These are phyloP conservation scores for Xylariales sp. DNA, from an alignment of 2,329 filamentous ascomycete genomes.

Conservation along the genomic window DNA sequence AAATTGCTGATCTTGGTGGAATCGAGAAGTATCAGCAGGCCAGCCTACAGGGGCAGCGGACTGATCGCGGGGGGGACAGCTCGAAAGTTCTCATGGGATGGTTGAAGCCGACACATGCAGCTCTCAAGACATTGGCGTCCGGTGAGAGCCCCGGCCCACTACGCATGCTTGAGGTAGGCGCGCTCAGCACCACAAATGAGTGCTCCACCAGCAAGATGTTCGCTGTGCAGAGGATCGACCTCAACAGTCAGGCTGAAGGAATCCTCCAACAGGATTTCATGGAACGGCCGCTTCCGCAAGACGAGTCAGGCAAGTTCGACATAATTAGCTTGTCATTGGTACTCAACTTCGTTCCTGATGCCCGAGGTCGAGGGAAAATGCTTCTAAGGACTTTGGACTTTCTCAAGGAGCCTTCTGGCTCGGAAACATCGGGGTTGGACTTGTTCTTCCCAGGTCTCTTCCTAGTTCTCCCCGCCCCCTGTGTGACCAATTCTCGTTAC, in stretches of 20 bases:
- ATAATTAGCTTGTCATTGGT: slow-evolving; percentile 90
- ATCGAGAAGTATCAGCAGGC: slow-evolving; percentile 62
- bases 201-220: slow-evolving; percentile 72
- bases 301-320: slow-evolving; percentile 67
- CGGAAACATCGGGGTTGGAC: slow-evolving; percentile 16
- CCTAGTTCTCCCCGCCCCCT: slow-evolving; percentile 83
- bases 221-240: slow-evolving; percentile 77
- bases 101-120: slow-evolving; percentile 38
- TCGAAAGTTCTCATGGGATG: slow-evolving; percentile 61
- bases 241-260: slow-evolving; percentile 77
- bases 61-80: slow-evolving; percentile 63
- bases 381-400: slow-evolving; percentile 71
- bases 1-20: slow-evolving; percentile 56
- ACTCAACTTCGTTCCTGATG: slow-evolving; percentile 86
- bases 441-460: slow-evolving; percentile 68
- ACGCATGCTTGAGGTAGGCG: slow-evolving; percentile 82
- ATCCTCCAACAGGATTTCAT: slow-evolving; percentile 94
- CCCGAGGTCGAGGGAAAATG: slow-evolving; percentile 76
- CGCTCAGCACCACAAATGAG: slow-evolving; percentile 78
- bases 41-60: slow-evolving; percentile 63
- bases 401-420: slow-evolving; percentile 37
- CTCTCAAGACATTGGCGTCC: slow-evolving; percentile 11
- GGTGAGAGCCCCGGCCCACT: too few species aligned
- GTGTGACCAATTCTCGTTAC: slow-evolving; percentile 86
- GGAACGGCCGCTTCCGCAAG: slow-evolving; percentile 68